Base-by-base conservation (phyloP, 2,329 filamentous ascomycete genomes). In the Stenocarpella maydis region DNA sequence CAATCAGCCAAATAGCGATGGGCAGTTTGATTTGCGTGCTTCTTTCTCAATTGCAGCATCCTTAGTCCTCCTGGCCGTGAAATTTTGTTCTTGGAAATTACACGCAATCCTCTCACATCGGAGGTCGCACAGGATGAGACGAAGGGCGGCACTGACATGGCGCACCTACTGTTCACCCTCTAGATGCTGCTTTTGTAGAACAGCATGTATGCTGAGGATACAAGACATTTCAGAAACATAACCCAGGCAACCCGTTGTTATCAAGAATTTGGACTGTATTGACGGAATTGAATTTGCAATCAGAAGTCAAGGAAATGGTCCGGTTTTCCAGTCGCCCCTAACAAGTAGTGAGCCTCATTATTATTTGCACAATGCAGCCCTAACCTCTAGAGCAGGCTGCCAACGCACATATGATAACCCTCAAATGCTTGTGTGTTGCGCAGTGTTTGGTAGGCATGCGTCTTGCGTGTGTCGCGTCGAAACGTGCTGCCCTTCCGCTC, bases 281-380 rank as follows among this genome's bases (percentile, higher is more conserved):
- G 43, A 55, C 43, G 45, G 17, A 41, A 39, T 39, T 47, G 65
- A 24, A 67, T 67, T 58, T 67, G 53, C 28, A 54, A 28, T 58
- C 34, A 45, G 58, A 43, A 24, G 28, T 58, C 52, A 50, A 58
- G 54, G n/a, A 41, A 41, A 45, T 49, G 50, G 15, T 45, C 31
- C 52, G 12, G 12, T 17, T n/a, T 49, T 15, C 41, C 21, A 67
- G 31, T 45, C 37, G 24, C 52, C 53, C 9, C 31, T 28, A 26
- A 58, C 37, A 58, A 67, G 34, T 67, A 67, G 52, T 12, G 31
- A 67, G 52, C 49, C 65, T 67, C 52, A 39, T 58, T 49, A 67
- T 67, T 55, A 67, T 67, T 58, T 58, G 65, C 50, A 49, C 53
- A 67, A 58, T 34, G 49, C 52, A 58, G 28, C 65, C 53, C 14